phyloP scores from a whole-genome alignment of 805 yeast genomes.

The Schizosaccharomyces osmophilus region DNA sequence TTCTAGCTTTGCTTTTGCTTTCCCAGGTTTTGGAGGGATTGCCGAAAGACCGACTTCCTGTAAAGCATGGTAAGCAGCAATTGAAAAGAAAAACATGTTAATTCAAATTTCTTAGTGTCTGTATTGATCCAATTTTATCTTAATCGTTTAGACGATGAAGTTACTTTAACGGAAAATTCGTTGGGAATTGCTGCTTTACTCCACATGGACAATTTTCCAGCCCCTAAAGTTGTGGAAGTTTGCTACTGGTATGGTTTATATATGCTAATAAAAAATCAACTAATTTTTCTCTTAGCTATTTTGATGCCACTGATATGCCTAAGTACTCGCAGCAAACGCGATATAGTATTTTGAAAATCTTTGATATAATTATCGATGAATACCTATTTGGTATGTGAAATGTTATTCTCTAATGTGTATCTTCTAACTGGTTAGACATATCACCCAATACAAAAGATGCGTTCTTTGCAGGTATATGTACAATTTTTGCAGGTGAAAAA shows the following conservation, averaged over 20 bases:
- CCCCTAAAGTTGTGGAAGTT: slow-evolving; percentile 10
- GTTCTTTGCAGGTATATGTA: slow-evolving; percentile 34
- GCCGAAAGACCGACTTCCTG: slow-evolving; percentile 19
- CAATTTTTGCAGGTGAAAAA: slow-evolving; percentile 65
- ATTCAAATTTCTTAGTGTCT: slow-evolving; percentile 7
- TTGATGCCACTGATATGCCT: slow-evolving; percentile 7
- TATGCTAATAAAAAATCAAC: slow-evolving; percentile 9
- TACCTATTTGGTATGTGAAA: not conserved
- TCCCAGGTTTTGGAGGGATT: slow-evolving; percentile 14
- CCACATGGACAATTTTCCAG: slow-evolving; percentile 24
- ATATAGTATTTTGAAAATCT: slow-evolving; percentile 28
- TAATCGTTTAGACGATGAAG: slow-evolving; percentile 43
- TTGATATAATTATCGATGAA: slow-evolving; percentile 11
- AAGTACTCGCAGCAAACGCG: slow-evolving; percentile 18
- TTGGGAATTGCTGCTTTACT: slow-evolving; percentile 30
- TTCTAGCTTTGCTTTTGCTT: not conserved
- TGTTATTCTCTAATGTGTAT: not conserved
- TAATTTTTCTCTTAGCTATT: not conserved
- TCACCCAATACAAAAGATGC: slow-evolving; percentile 14
- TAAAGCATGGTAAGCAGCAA: not conserved
- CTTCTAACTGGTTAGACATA: not conserved
- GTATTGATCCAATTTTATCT: slow-evolving; percentile 26
- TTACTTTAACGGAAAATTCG: slow-evolving; percentile 27
- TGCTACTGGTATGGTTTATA: slow-evolving; percentile 9
- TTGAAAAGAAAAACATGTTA: not conserved